Conservation (phyloP, 2,329 filamentous ascomycete genomes). For the Aspergillus amoenus region DNA sequence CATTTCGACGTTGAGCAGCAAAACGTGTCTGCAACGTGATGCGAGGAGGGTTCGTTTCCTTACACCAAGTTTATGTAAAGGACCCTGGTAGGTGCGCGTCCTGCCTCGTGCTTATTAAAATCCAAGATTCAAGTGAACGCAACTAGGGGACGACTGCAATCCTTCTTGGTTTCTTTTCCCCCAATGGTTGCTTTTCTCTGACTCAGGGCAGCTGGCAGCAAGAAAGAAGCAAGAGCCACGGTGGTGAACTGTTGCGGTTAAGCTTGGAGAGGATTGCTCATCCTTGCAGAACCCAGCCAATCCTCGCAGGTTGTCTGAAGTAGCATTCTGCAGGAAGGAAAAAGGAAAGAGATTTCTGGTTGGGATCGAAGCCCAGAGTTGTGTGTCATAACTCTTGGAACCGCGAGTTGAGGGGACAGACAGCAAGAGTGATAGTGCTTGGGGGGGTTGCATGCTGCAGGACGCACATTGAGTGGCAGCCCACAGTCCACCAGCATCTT, state of each 20-base stretch:
- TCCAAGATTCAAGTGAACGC: not conserved
- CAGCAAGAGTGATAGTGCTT: slow-evolving; percentile 11
- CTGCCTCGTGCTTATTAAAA: slow-evolving; percentile 2
- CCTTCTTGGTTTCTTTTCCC: not conserved
- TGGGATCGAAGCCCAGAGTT: not conserved
- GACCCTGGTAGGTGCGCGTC: not conserved
- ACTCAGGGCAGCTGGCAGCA: not conserved
- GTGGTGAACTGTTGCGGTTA: slow-evolving; percentile 6
- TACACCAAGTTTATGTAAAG: not conserved
- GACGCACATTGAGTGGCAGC: slow-evolving; percentile 9
- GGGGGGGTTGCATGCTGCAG: slow-evolving; percentile 13
- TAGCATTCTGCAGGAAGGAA: not conserved
- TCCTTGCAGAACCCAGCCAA: not conserved
- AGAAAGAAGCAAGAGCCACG: not conserved
- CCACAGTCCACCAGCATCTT: not conserved
- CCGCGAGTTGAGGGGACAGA: not conserved
- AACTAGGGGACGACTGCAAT: not conserved
- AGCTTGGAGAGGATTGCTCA: slow-evolving; percentile 5
- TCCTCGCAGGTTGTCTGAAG: not conserved
- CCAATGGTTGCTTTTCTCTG: not conserved
- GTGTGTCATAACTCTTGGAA: not conserved
- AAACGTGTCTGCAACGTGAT: not conserved
- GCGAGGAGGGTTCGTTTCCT: not conserved
- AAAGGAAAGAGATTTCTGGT: not conserved
- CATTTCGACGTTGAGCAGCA: not conserved